Percentiles rank a stretch among this genome's conserved stretches.
phyloP scores from a whole-genome alignment of 257 asterid genomes.

The Scutellaria minor region DNA sequence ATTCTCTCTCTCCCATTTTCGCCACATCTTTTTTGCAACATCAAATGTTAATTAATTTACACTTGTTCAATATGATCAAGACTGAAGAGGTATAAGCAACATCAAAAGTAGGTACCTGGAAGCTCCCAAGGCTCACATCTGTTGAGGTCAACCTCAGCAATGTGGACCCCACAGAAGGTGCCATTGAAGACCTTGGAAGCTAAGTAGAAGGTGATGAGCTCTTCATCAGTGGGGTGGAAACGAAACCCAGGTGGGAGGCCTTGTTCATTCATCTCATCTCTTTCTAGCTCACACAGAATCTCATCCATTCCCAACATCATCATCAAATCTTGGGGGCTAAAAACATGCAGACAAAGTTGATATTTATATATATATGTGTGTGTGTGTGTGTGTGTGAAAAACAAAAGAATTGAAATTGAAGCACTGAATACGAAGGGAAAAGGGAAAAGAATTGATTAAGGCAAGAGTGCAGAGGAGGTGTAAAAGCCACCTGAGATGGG shows the following conservation, averaged over 20 bases:
- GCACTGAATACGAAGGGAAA: slow-evolving; percentile 62
- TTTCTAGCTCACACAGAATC: slow-evolving; percentile 59
- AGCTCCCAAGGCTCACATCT: slow-evolving; percentile 91
- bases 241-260: slow-evolving; percentile 85
- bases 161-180: slow-evolving; percentile 48
- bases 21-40: slow-evolving; percentile 45
- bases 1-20: slow-evolving; percentile 82
- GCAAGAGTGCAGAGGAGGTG: slow-evolving; percentile 45
- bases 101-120: slow-evolving; percentile 53
- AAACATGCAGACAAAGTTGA: not conserved
- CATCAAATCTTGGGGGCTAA: not conserved
- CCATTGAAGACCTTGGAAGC: slow-evolving; percentile 75
- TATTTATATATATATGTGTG: not conserved
- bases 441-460: slow-evolving; percentile 40
- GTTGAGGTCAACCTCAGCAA: slow-evolving; percentile 84
- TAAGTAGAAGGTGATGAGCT: slow-evolving; percentile 72
- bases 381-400: not conserved
- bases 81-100: too few relatives aligned
- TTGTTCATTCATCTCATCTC: slow-evolving; percentile 47
- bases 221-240: slow-evolving; percentile 88
- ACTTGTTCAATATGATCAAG: too few relatives aligned
- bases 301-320: slow-evolving; percentile 68
- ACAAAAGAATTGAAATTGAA: slow-evolving; percentile 30
- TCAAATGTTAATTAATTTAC: not conserved
- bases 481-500: slow-evolving; percentile 67